Percentiles rank a stretch among this genome's conserved stretches.
Evolutionary conservation across 2,329 filamentous ascomycete species (phyloP).

Genomic region (Dactylella cylindrospora): DNA sequence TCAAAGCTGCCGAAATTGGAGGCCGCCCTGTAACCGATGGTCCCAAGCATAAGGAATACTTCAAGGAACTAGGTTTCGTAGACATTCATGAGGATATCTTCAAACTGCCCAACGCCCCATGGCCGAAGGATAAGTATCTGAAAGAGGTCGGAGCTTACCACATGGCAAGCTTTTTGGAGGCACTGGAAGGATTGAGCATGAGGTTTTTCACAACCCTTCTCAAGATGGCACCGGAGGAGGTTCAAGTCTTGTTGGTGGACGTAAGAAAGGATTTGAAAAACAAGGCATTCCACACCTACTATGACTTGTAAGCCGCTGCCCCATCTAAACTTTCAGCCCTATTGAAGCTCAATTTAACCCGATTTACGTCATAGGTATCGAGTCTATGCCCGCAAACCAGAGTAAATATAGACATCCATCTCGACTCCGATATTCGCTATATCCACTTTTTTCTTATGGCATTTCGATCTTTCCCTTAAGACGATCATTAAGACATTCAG

Average conservation of each 20-base stretch:
- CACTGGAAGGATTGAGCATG: slow-evolving; percentile 46
- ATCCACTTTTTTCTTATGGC: no score
- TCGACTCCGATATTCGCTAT: no score
- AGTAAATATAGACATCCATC: background rate
- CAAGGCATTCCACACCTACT: slow-evolving; percentile 41
- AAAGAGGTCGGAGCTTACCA: slow-evolving; percentile 48
- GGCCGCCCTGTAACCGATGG: slow-evolving; percentile 43
- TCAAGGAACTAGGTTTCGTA: slow-evolving; percentile 57
- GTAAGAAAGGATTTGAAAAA: slow-evolving; percentile 45
- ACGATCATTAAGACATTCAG: no score
- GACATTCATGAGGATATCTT: slow-evolving; percentile 59
- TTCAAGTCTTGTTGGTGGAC: slow-evolving; percentile 42
- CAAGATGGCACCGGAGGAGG: slow-evolving; percentile 27
- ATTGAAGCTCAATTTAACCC: background rate
- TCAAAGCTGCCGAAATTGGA: slow-evolving; percentile 30
- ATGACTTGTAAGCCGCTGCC: slow-evolving; percentile 52
- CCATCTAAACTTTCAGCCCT: background rate
- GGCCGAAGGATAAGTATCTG: slow-evolving; percentile 54
- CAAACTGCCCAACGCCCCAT: slow-evolving; percentile 60
- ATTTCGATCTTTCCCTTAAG: no score
- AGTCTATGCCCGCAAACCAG: slow-evolving; percentile 26
- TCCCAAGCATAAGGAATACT: slow-evolving; percentile 25
- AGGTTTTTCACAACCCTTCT: slow-evolving; percentile 46
- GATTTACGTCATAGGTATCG: slow-evolving; percentile 11
- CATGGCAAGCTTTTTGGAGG: slow-evolving; percentile 46